Conservation (phyloP, 176 grass and related monocot genomes). For the Oryza punctata region DNA sequence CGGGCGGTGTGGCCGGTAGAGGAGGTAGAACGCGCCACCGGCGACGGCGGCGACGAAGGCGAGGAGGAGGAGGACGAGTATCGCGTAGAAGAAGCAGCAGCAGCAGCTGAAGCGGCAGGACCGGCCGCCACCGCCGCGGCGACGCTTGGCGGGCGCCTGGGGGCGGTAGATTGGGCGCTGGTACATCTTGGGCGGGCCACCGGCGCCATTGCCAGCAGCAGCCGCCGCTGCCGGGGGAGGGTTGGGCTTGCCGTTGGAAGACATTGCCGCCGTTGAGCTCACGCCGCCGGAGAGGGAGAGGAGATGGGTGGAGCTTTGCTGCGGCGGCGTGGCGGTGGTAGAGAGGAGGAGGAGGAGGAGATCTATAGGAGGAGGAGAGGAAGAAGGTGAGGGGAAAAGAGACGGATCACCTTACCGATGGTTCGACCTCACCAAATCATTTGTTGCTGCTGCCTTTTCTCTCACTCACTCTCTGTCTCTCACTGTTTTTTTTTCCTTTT, state of each 20-base stretch:
- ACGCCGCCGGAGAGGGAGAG: background rate
- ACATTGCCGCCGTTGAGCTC: conserved; percentile 41
- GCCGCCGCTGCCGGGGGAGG: conserved; percentile 54
- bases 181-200: conserved; percentile 67
- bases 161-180: conserved; percentile 84
- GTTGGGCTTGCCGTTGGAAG: conserved; percentile 73
- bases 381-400: conserved; percentile 42
- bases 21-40: conserved; percentile 77
- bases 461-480: conserved; percentile 1
- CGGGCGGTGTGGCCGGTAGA: conserved; percentile 89
- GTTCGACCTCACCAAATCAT: conserved; percentile 69
- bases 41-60: conserved; percentile 69
- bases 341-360: conserved; percentile 25
- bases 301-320: background rate
- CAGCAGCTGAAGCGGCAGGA: conserved; percentile 70
- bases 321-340: background rate
- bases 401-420: conserved; percentile 79
- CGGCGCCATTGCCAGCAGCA: background rate
- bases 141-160: conserved; percentile 48
- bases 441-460: conserved; percentile 30
- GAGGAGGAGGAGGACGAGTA: conserved; percentile 65
- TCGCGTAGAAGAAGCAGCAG: conserved; percentile 69
- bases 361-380: conserved; percentile 44
- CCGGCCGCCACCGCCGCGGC: conserved; percentile 54
- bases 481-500: background rate